phyloP scores from a whole-genome alignment of 306 rosid genomes.

The Quercus ilex region DNA sequence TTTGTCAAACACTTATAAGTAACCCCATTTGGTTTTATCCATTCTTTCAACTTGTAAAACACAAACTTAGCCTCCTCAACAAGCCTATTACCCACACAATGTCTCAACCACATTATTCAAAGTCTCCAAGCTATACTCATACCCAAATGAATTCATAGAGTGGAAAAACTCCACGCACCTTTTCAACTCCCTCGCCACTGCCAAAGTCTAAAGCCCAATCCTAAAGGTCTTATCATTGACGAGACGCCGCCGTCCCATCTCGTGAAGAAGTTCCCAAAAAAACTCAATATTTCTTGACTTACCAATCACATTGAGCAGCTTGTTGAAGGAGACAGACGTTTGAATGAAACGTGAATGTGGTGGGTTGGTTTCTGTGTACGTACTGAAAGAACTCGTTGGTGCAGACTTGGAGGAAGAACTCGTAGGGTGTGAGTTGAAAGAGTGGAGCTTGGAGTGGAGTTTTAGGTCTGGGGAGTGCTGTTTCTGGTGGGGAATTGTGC shows the following conservation, averaged over 20 bases:
- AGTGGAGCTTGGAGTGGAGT: conserved; percentile 54
- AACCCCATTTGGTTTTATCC: conserved; percentile 46
- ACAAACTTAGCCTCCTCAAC: conserved; percentile 65
- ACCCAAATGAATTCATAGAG: conserved; percentile 55
- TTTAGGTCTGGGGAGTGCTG: conserved; percentile 38
- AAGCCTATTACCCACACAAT: conserved; percentile 47
- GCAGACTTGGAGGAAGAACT: conserved; percentile 88
- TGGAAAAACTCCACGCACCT: conserved; percentile 73
- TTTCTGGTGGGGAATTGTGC: conserved; percentile 75
- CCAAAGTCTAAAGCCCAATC: conserved; percentile 53
- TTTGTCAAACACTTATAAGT: conserved; percentile 49
- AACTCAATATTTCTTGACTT: conserved; percentile 63
- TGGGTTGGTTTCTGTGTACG: conserved; percentile 38
- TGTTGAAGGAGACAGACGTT: conserved; percentile 60
- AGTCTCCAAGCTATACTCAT: conserved; percentile 44
- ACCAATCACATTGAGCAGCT: conserved; percentile 44
- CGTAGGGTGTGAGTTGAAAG: conserved; percentile 54
- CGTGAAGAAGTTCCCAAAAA: conserved; percentile 49
- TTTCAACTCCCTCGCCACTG: conserved; percentile 57
- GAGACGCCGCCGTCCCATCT: conserved; percentile 48
- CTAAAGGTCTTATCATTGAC: conserved; percentile 43
- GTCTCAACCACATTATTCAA: conserved; percentile 51
- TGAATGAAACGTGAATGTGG: conserved; percentile 31
- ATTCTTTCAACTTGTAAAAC: conserved; percentile 56
- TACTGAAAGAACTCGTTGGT: conserved; percentile 56